These are phyloP conservation scores for Botrytis tulipae DNA, from an alignment of 2,329 filamentous ascomycete genomes.

Conservation along the genomic window DNA sequence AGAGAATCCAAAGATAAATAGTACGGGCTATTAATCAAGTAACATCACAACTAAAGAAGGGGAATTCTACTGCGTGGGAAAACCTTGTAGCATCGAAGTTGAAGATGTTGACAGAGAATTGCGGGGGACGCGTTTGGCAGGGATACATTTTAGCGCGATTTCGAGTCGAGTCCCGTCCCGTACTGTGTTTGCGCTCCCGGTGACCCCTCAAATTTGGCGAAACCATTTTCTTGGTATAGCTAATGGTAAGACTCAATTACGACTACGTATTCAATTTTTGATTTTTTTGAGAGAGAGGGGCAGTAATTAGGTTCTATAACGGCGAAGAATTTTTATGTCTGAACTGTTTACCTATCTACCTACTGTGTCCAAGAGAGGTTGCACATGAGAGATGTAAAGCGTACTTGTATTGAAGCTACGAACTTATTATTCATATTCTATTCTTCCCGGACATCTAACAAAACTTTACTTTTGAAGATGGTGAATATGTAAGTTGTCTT, in stretches of 20 bases:
- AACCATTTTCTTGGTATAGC: neutral
- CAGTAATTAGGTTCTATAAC: neutral
- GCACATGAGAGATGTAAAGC: neutral
- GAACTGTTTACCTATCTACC: neutral
- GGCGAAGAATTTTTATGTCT: neutral
- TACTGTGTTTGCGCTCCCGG: neutral
- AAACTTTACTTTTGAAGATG: neutral
- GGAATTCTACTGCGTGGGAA: neutral
- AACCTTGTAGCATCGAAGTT: neutral
- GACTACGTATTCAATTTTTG: neutral
- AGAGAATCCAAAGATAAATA: neutral
- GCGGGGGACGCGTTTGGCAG: conserved; percentile 17
- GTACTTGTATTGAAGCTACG: neutral
- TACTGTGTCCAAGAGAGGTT: neutral
- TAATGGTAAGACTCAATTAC: neutral
- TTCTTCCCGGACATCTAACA: neutral
- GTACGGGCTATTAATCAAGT: neutral
- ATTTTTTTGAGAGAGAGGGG: neutral
- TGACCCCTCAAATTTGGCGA: neutral
- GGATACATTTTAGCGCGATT: conserved; percentile 11
- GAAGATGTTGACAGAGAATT: conserved; percentile 13
- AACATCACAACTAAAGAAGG: neutral
- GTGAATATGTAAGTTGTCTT: neutral
- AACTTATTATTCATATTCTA: neutral
- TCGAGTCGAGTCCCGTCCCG: no score